Base-by-base conservation (phyloP, 495 filamentous ascomycete genomes). In the Trichocladium uniseriatum region DNA sequence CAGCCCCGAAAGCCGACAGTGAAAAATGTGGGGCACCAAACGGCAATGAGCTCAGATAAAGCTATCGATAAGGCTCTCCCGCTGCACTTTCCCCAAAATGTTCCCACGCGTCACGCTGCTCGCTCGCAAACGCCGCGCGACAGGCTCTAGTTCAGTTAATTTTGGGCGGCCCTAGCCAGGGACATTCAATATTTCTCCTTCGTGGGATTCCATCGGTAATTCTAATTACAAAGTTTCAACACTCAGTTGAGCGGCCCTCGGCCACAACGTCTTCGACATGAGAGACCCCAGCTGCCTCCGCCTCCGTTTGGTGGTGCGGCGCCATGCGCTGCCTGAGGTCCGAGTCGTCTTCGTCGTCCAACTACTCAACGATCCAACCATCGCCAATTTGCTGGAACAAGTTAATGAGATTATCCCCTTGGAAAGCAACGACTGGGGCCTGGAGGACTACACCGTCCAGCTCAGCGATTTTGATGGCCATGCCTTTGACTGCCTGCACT, bases 401-500 rank as follows among this genome's bases (percentile, higher is more conserved):
- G 72, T 98, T 41, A 90, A 94, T 59, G 80, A 88, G 31, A 74
- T 86, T 20, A 69, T 96, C 7, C 89, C 90, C 2, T 75, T 98
- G 1, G 92, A 96, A 64, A 84, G 83, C 35, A 78, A 68, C 45
- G 76, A 84, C 50, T 95, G 86, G 86, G 92, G 90, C 1, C 59
- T 97, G 21, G 92, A 98, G 58, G 87, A 97, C 60, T 98, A 98
- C 67, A 80, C 79, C 15, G 89, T 95, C 24, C 85, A 94, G 62
- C 73, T 96, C 4, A 68, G 65, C 21, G 70, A 74, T 48, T 49
- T 47, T 24, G 60, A 66, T 29, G 73, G 73, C 7, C 72, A 69
- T 3, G 86, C 80, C 35, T 97, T 84, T 49, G 92, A 98, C 60
- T 94, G 86, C 59, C 63, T 97, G 43, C 92, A 98, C 73, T 98